Base-by-base conservation (phyloP, 345 rosid genomes). In the Ceriops decandra region DNA sequence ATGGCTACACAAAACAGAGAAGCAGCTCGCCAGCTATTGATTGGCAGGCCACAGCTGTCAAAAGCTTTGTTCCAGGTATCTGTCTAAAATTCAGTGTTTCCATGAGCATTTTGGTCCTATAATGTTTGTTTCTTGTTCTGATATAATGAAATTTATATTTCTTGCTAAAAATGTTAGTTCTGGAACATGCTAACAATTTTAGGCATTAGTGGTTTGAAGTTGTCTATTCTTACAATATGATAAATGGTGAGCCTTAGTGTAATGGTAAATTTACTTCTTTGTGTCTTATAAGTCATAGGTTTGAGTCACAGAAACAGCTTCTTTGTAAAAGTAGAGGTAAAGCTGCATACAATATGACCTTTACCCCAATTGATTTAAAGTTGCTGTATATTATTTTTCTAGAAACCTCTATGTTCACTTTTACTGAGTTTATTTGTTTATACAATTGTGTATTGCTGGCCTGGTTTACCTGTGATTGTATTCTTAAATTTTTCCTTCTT, bases 61-160 rank as follows among this genome's bases (percentile, higher is more conserved):
- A 95, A 88, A 87, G 92, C 99, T 69, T 81, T 95, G 64, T 91
- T 91, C 71, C 95, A 83, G 97, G 99, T 95, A 72, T 58, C 68
- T 63, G 49, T 73, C 65, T 19, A 27, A 62, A 33, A 5, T n/a
- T 68, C 24, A 58, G 47, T 62, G 69, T 49, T 69, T 52, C 38
- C 15, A 32, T 32, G 24, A n/a, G 11, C 54, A 27, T 19, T 8
- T 17, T 32, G 54, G 56, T 33, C 53, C 42, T 53, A 26, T 70
- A 5, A 19, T 36, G 53, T 10, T 4, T 4, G 9, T 15, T 13
- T 42, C 49, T 56, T 56, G 59, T 56, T 27, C 59, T 42, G 49
- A 24, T 56, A 56, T 3, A 56, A 24, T 30, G 59, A 27, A 15
- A 24, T 56, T n/a, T 56, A 27, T 62, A 19, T n/a, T 53, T 56